Percentiles rank a stretch among this genome's conserved stretches.
Conservation (phyloP, 805 yeast species). For the Saccharomycopsis selenospora region DNA sequence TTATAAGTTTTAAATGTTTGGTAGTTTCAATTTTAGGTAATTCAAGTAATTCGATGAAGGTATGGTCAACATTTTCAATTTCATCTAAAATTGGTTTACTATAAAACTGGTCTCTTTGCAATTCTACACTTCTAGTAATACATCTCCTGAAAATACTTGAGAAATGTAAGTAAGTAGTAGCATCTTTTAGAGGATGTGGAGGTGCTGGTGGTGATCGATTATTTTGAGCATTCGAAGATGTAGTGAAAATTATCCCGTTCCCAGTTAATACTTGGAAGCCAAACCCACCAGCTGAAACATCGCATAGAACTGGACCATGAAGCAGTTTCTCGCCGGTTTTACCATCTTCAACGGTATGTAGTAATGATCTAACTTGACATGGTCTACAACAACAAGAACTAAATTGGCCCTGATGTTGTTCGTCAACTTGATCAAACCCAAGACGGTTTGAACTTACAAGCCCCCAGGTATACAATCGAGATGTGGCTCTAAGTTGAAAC, state of each 20-base stretch:
- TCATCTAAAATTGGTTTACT: background rate
- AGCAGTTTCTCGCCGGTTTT: background rate
- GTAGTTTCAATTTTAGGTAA: conserved; percentile 11
- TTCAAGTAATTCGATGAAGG: background rate
- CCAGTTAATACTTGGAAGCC: conserved; percentile 51
- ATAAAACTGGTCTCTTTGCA: no score
- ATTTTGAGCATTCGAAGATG: conserved; percentile 37
- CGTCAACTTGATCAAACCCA: conserved; percentile 1
- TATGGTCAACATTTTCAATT: background rate
- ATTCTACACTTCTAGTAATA: no score
- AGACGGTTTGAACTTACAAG: conserved; percentile 2
- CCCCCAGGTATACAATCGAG: conserved; percentile 15
- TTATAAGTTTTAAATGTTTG: conserved; percentile 31
- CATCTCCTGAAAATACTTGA: no score
- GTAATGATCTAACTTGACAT: background rate
- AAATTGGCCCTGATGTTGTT: background rate
- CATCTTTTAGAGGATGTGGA: background rate
- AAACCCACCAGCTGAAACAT: conserved; percentile 58
- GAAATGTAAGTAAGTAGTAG: no score
- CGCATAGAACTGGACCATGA: conserved; percentile 22
- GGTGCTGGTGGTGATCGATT: conserved; percentile 37
- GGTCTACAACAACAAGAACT: background rate
- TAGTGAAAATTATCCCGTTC: conserved; percentile 47
- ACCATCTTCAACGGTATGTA: background rate
- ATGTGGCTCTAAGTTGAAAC: background rate